A percentile compares a stretch with the other conserved stretches of the same genome.
phyloP scores from a whole-genome alignment of 768 basidiomycete species.

The Tricholoma saponaceum region DNA sequence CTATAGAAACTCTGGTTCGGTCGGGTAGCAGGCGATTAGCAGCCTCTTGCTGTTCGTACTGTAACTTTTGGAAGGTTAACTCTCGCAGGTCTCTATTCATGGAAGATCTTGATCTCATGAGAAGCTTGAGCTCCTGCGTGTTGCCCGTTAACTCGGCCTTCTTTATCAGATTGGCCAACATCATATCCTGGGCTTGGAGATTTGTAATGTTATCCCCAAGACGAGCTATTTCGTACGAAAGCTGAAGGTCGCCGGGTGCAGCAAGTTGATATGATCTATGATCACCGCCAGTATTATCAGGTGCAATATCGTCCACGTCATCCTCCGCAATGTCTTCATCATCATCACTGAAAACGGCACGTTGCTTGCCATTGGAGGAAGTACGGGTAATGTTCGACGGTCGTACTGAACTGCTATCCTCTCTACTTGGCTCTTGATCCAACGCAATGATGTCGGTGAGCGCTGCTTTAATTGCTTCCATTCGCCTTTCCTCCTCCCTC shows the following conservation, averaged over 20 bases:
- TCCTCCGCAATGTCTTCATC: slow-evolving; percentile 48
- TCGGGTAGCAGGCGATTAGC: slow-evolving; percentile 84
- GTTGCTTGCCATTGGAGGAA: slow-evolving; percentile 18
- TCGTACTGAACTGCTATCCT: slow-evolving; percentile 1
- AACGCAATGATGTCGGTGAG: slow-evolving; percentile 93
- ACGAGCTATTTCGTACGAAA: slow-evolving; percentile 81
- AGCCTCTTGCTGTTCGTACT: slow-evolving; percentile 93
- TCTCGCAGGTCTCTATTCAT: slow-evolving; percentile 82
- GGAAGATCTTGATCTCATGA: slow-evolving; percentile 77
- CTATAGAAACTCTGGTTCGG: slow-evolving; percentile 80
- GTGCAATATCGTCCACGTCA: slow-evolving; percentile 37
- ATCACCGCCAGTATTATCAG: slow-evolving; percentile 36
- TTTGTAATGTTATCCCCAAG: slow-evolving; percentile 73
- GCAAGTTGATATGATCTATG: slow-evolving; percentile 67
- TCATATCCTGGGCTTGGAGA: slow-evolving; percentile 74
- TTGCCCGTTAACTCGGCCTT: slow-evolving; percentile 95
- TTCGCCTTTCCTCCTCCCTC: slow-evolving; percentile 73
- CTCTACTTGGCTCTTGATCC: slow-evolving; percentile 49
- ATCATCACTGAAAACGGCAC: slow-evolving; percentile 30
- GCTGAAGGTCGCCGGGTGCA: slow-evolving; percentile 84
- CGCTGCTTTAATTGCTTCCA: slow-evolving; percentile 96
- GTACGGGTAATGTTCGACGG: slow-evolving; percentile 1
- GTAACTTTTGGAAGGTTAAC: slow-evolving; percentile 82
- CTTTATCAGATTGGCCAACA: slow-evolving; percentile 85
- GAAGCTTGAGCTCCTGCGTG: slow-evolving; percentile 76